These are phyloP conservation scores for Hirsutella rhossiliensis DNA, from an alignment of 2,329 filamentous ascomycete genomes.

Conservation along the genomic window DNA sequence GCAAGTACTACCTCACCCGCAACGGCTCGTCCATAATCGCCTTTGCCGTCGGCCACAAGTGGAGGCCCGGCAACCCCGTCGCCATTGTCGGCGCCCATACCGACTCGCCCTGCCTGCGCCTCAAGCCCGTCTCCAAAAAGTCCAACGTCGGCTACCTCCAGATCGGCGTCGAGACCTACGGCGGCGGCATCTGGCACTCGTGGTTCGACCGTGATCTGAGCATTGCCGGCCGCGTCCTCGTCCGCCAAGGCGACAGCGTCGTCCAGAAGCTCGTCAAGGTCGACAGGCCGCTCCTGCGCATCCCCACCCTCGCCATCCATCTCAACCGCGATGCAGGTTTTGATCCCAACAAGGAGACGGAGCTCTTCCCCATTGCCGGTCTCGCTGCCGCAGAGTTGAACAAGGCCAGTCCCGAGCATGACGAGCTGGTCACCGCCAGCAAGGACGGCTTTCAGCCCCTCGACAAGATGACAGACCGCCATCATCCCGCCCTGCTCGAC, in stretches of 20 bases:
- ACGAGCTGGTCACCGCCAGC: slow-evolving; percentile 13
- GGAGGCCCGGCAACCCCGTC: slow-evolving; percentile 83
- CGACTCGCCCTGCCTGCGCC: slow-evolving; percentile 79
- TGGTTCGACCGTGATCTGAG: slow-evolving; percentile 96
- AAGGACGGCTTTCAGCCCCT: slow-evolving; percentile 57
- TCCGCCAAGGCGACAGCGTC: slow-evolving; percentile 59
- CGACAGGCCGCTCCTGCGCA: slow-evolving; percentile 77
- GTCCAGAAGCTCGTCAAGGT: slow-evolving; percentile 81
- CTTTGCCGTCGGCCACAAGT: slow-evolving; percentile 82
- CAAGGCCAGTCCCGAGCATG: slow-evolving; percentile 45
- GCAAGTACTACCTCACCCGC: slow-evolving; percentile 92
- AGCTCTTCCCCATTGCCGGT: slow-evolving; percentile 87
- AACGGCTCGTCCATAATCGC: slow-evolving; percentile 88
- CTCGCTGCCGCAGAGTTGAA: slow-evolving; percentile 83
- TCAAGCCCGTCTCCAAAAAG: slow-evolving; percentile 94
- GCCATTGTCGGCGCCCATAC: slow-evolving; percentile 94
- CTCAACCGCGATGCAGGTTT: slow-evolving; percentile 79
- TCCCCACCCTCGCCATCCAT: slow-evolving; percentile 90
- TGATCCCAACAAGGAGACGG: slow-evolving; percentile 92
- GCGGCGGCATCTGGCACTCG: slow-evolving; percentile 93
- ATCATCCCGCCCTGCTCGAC: slow-evolving; percentile 79
- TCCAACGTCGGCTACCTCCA: slow-evolving; percentile 78
- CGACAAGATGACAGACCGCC: slow-evolving; percentile 65
- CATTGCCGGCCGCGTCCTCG: slow-evolving; percentile 79
- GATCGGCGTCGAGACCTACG: slow-evolving; percentile 92